Evolutionary conservation across 306 rosid species (phyloP), one percentile per base, ranked within the genome.

Genomic region (Glycyrrhiza uralensis): DNA sequence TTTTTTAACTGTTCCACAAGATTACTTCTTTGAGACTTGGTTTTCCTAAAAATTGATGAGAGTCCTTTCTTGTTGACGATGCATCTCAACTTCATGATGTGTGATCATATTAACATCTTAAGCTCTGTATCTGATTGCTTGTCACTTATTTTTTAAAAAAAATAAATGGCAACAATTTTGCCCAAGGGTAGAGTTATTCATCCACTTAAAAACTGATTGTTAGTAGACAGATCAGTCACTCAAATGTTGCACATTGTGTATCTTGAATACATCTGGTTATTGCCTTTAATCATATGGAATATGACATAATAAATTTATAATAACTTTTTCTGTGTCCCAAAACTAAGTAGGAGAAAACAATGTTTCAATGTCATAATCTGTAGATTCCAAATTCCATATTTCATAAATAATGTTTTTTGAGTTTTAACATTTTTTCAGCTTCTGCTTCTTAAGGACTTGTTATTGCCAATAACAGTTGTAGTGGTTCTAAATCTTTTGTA

Each of bases 221-320:
- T 41, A 20, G 5, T 65, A 32, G 17, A 17, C 23, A 19, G 58
- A 60, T 35, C 72, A 6, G 51, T 62, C 33, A 32, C 59, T 29
- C 14, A 41, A 19, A 15, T 41, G 38, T 51, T 61, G 51, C 51
- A 70, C 51, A 28, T 61, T 60, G 57, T 42, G 55, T 20, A 74
- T 52, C 56, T 24, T 69, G 56, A 35, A 35, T 62, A 15, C 45
- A 62, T 69, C 26, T 36, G n/a, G 44, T 63, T 78, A 49, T 76
- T 70, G 69, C 73, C 47, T 36, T 61, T 60, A 39, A 24, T 41
- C 63, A 36, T 29, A 26, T 75, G 35, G 47, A 38, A 63, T 17
- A 64, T 50, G 19, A 74, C 24, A 24, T 61, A 42, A 32, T 17
- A 63, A 38, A 51, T 44, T 17, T 22, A 51, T 7, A 30, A 12